phyloP scores from a whole-genome alignment of 495 filamentous ascomycete genomes.

The Coniosporium apollinis region DNA sequence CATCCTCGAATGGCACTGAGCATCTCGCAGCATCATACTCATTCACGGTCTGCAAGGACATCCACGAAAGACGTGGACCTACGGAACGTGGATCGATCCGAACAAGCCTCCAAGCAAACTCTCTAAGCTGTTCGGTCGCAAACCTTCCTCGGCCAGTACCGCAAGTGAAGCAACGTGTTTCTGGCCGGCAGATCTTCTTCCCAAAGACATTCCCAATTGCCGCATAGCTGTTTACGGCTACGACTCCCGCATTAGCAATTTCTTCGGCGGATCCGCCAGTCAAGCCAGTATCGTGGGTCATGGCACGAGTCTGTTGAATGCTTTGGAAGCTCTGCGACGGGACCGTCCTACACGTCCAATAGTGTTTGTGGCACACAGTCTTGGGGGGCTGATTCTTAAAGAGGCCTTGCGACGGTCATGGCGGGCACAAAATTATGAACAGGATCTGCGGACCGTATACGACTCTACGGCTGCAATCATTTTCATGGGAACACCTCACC shows the following conservation, averaged over 20 bases:
- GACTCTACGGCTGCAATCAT: constrained; percentile 1
- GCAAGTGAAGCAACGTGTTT: not conserved
- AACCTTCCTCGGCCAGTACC: not conserved
- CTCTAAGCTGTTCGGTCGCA: not conserved
- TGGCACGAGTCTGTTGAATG: constrained; percentile 2
- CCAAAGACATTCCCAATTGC: not conserved
- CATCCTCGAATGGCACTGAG: no score
- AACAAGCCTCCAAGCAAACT: not conserved
- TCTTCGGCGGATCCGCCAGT: not conserved
- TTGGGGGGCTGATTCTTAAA: constrained; percentile 7
- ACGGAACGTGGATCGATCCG: not conserved
- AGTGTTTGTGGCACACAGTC: constrained; percentile 7
- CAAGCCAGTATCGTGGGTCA: constrained; percentile 3
- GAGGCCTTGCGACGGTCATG: not conserved
- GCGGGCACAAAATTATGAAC: constrained; percentile 1
- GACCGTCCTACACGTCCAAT: constrained; percentile 1
- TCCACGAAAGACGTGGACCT: constrained; percentile 1
- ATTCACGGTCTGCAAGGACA: constrained; percentile 2
- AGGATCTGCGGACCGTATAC: constrained; percentile 1
- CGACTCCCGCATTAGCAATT: constrained; percentile 6
- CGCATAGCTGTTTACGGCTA: constrained; percentile 7
- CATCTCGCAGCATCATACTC: not conserved
- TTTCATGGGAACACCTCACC: constrained; percentile 9
- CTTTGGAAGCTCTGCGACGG: not conserved
- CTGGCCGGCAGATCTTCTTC: constrained; percentile 6